Evolutionary conservation across 148 eudicot genomes (phyloP), one percentile per base, ranked within the genome.

Genomic region (Mesembryanthemum crystallinum): DNA sequence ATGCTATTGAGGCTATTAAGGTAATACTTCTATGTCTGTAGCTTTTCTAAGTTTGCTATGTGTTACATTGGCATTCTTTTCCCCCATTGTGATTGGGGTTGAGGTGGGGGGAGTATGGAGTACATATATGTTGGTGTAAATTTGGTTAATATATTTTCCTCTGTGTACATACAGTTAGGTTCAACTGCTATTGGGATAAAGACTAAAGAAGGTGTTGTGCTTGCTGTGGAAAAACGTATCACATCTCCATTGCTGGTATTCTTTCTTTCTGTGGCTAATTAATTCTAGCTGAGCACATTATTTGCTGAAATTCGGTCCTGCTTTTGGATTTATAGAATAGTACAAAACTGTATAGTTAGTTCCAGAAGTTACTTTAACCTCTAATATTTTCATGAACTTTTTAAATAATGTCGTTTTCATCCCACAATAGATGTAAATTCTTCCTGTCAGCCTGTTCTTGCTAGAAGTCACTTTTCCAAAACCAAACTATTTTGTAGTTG

Each of bases 191-290:
- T 95, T 68, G 98, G 97, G 65, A 69, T 95, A 75, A 92, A 86
- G 88, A 95, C 98, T 35, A 92, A 90, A 77, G 96, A 92, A 78
- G 96, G 98, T 21, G 98, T 95, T 76, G 97, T 95, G 74, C 96
- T 95, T 80, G 98, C 96, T 76, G 98, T 92, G 71, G 97, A 95
- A 75, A 95, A 92, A 81, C 92, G 97, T 39, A 90, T 92, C 82
- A 95, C 97, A 73, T 95, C 98, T 9, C 92, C 98, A 0, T 92
- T 95, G 77, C 73, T 92, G 97, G 98, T 95, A 83, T 73, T 79
- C 18, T 25, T 30, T 51, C n/a, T 30, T 67, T 75, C 64, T 58
- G 17, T 45, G 51, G 30, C 70, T 70, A 29, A 23, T 45, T 71
- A 9, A 28, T 35, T 57, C 28, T 23, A 21, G 25, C 59, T 3